Base-by-base conservation (phyloP, 2,329 filamentous ascomycete species). In the Canariomyces notabilis region DNA sequence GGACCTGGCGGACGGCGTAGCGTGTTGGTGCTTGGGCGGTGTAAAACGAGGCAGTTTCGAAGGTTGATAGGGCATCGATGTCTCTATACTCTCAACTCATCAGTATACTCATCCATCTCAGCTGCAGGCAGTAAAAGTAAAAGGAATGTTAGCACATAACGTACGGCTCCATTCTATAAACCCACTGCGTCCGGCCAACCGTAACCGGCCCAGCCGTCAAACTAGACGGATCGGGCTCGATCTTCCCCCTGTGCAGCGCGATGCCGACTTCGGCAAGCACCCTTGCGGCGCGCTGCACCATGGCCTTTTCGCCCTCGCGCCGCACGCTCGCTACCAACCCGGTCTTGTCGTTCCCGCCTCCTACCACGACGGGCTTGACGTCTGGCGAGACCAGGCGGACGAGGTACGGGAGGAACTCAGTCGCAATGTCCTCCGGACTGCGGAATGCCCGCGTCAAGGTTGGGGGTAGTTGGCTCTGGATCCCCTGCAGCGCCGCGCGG, bases 91-190 rank as follows among this genome's bases (percentile, higher is more conserved):
- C n/a, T n/a, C n/a, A 23, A 21, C 8, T 4, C 14, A 4, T 9
- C 26, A 29, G 26, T 3, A 29, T 29, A 11, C 9, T 29, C 26
- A 29, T 8, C 14, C 26, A 26, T 26, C 11, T 26, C 6, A 11
- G 22, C 6, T 11, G 23, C 32, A 15, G 11, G 22, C 12, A 35
- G 37, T 47, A 20, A 29, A 18, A 21, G 35, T 43, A 7, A 43
- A 33, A 38, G 26, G n/a, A 23, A 42, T 32, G 26, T 6, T 33
- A 15, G n/a, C n/a, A n/a, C n/a, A n/a, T n/a, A 12, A 82, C 85
- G 75, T 71, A 90, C 77, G 93, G 93, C 61, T 97, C 91, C 87
- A 98, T 90, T 43, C 93, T 82, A 66, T 95, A 97, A 7, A 95
- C 83, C 76, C 83, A 97, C 56, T 81, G 75, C 15, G 75, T 69